Evolutionary conservation across 2,329 filamentous ascomycete species (phyloP).

Genomic region (Aureobasidium zeae): DNA sequence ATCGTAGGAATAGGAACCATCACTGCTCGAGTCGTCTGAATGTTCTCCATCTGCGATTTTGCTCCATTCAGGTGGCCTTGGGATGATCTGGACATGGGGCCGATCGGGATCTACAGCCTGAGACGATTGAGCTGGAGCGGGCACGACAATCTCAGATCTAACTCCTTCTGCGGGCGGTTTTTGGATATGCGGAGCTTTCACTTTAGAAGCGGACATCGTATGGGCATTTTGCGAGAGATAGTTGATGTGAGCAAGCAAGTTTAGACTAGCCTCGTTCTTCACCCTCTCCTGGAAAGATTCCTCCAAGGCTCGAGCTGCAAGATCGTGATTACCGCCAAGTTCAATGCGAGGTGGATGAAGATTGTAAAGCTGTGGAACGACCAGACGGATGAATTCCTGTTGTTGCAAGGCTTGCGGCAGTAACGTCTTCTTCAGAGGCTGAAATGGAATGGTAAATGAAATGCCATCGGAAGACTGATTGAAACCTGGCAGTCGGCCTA

Average conservation of each 20-base stretch:
- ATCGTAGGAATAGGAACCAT: conserved; percentile 37
- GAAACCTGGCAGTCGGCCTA: conserved; percentile 59
- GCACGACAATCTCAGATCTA: not conserved
- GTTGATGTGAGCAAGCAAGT: conserved; percentile 65
- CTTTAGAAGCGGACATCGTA: conserved; percentile 43
- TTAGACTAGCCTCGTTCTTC: conserved; percentile 48
- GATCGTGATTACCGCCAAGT: conserved; percentile 53
- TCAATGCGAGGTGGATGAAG: conserved; percentile 58
- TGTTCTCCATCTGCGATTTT: conserved; percentile 14
- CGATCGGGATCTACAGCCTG: conserved; percentile 35
- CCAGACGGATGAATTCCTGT: conserved; percentile 56
- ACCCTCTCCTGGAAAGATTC: conserved; percentile 54
- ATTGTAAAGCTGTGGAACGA: conserved; percentile 63
- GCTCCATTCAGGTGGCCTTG: conserved; percentile 69
- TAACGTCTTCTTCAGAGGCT: conserved; percentile 51
- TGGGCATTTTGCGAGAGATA: conserved; percentile 65
- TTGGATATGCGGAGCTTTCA: not conserved
- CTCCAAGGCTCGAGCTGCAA: conserved; percentile 55
- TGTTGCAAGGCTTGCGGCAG: conserved; percentile 53
- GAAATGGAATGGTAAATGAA: conserved; percentile 60
- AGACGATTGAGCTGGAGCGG: not conserved
- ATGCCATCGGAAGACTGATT: conserved; percentile 60
- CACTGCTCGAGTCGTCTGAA: conserved; percentile 28
- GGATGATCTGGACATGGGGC: conserved; percentile 61
- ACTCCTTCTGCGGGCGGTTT: not conserved